Conservation (phyloP, 2,329 filamentous ascomycete species). For the Fusarium sublunatum region DNA sequence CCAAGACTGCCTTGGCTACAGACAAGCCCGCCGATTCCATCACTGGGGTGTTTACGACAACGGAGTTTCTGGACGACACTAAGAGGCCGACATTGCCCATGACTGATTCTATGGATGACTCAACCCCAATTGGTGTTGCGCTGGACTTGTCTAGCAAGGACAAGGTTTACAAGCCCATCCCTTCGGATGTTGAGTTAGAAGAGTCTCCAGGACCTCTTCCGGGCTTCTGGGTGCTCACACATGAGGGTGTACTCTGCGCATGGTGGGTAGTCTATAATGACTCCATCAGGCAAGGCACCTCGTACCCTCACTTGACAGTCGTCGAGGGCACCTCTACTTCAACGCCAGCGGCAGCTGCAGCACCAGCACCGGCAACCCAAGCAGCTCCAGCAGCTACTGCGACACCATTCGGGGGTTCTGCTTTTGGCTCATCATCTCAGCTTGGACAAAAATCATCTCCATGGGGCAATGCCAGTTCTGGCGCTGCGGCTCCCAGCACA, state of each 20-base stretch:
- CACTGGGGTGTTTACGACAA: conserved; percentile 77
- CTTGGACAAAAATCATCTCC: conserved; percentile 64
- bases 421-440: conserved; percentile 58
- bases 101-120: conserved; percentile 67
- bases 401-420: conserved; percentile 50
- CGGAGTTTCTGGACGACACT: conserved; percentile 77
- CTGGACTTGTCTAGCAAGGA: conserved; percentile 87
- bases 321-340: conserved; percentile 53
- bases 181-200: conserved; percentile 78
- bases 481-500: conserved; percentile 47
- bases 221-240: conserved; percentile 84
- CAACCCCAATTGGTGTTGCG: conserved; percentile 83
- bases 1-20: conserved; percentile 73
- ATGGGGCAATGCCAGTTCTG: conserved; percentile 57
- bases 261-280: conserved; percentile 97
- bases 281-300: conserved; percentile 78
- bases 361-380: conserved; percentile 47
- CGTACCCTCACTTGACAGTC: conserved; percentile 76
- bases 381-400: conserved; percentile 47
- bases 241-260: conserved; percentile 83
- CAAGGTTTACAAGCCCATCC: conserved; percentile 81
- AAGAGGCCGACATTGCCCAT: conserved; percentile 81
- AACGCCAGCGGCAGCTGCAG: background rate
- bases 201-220: conserved; percentile 85
- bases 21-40: conserved; percentile 69